Evolutionary conservation across 257 asterid species (phyloP), one percentile per base, ranked within the genome.

Genomic region (Lavandula angustifolia): DNA sequence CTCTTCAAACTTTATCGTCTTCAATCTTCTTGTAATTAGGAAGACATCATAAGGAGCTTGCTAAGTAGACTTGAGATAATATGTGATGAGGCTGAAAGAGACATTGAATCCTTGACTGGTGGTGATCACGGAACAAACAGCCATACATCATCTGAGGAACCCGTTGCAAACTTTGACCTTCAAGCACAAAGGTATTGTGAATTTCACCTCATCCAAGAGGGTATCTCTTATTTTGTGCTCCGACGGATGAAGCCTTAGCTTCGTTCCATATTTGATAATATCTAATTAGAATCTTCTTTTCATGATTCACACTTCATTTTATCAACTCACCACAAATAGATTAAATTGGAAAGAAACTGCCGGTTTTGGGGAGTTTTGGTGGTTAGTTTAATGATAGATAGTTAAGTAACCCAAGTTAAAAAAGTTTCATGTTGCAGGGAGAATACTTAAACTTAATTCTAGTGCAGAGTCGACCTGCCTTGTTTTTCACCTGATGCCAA

Each of bases 31-130:
- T 68, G 52, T 76, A 69, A 63, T 72, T 59, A 94, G 99, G 97
- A 83, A 75, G 99, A 94, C 81, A 86, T 94, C 64, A 79, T 83
- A 65, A 66, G 70, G 85, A 94, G 99, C 75, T 75, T 94, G 81
- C 84, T 59, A 46, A 87, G 96, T 75, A 87, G 99, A 77, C 73
- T 94, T 79, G 98, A 86, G 57, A 77, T 87, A 54, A 72, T 94
- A 67, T 80, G 81, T 73, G 99, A 90, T 68, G 99, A 86, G 60
- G 92, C 87, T 31, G 97, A 87, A 65, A 79, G 81, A 55, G 78
- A 79, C 56, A 54, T 78, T 3, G 92, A 80, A 54, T 64, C 82
- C 49, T 52, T 64, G 31, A 46, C 69, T 57, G 76, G 67, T 53
- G 77, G 50, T 62, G 79, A 72, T 43, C 79, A 59, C 69, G 84